Percentiles rank a stretch among this genome's conserved stretches.
Evolutionary conservation across 257 asterid genomes (phyloP).

Genomic region (Rhazya stricta): DNA sequence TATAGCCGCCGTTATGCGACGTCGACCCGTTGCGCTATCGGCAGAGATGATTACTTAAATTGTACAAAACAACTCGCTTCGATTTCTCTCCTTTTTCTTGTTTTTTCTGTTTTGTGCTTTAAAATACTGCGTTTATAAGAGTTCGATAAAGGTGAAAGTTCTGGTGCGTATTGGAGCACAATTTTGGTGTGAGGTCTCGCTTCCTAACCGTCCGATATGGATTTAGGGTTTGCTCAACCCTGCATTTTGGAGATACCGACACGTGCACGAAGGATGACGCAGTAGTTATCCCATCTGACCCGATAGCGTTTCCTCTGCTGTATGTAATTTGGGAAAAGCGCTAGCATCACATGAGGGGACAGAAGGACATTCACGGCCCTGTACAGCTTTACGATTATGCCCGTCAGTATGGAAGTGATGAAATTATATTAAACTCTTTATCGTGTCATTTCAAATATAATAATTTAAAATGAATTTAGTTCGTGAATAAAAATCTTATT

Average conservation of each 20-base stretch:
- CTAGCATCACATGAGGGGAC: constrained; percentile 20
- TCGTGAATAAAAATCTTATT: too few relatives aligned
- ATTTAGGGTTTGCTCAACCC: neutral
- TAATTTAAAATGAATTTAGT: neutral
- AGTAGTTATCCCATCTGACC: neutral
- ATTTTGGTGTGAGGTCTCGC: neutral
- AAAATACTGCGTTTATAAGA: neutral
- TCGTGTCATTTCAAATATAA: neutral
- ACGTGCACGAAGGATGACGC: neutral
- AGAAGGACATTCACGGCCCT: neutral
- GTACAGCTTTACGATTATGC: constrained; percentile 11
- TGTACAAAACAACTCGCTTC: neutral
- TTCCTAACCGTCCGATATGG: constrained; percentile 1
- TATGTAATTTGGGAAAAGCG: constrained; percentile 2
- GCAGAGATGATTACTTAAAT: constrained; percentile 10
- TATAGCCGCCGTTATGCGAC: constrained; percentile 30
- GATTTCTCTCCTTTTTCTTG: neutral
- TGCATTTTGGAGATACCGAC: neutral
- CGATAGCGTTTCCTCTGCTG: neutral
- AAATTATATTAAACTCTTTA: neutral
- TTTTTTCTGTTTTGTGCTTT: neutral
- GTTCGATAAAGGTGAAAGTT: neutral
- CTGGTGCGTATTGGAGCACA: neutral
- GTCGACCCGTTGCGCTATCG: constrained; percentile 44
- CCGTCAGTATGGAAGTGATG: neutral